Base-by-base conservation (phyloP, 1,139 yeast genomes). In the Geotrichum cucujoidarum region DNA sequence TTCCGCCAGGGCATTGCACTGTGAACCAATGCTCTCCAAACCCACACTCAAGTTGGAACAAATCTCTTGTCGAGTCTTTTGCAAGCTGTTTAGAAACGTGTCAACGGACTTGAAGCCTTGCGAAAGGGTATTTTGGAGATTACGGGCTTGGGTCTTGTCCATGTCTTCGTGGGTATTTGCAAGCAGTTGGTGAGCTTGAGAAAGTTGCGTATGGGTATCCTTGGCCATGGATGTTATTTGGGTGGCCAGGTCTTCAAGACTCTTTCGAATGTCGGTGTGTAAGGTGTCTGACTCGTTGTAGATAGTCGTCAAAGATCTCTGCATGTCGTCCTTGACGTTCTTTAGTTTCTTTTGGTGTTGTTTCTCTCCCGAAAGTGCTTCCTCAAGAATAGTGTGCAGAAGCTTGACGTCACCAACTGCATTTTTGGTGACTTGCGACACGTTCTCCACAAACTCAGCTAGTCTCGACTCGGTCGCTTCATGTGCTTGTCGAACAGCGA, bases 391-490 rank as follows among this genome's bases (percentile, higher is more conserved):
- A 6, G 33, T 30, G 20, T 40, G 18, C 7, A 40, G 37, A n/a
- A n/a, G 14, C 37, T 42, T 33, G 27, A 47, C 44, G 3, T 37
- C 43, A 5, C 35, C 7, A 32, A 42, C 27, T 6, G 40, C 40
- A 17, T 29, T 16, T n/a, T 18, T 25, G n/a, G 46, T 38, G 20
- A 38, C 24, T 24, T 47, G 21, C 14, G 27, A 20, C n/a, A 45
- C 16, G 21, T 45, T 37, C 13, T 34, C 33, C 17, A 36, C 14
- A 18, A 27, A 20, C 10, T 13, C n/a, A 13, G 36, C 20, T 11
- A 47, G 21, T 16, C 49, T 54, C 4, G 37, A 40, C 41, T 57
- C 55, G 3, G 59, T 53, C 7, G 43, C 14, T 11, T 43, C 47
- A 16, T 59, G 50, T n/a, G 50, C 43, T 6, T 48, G 21, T 21